Evolutionary conservation across 1,284 basidiomycete genomes (phyloP).

Genomic region (Ceratobasidium sp.): DNA sequence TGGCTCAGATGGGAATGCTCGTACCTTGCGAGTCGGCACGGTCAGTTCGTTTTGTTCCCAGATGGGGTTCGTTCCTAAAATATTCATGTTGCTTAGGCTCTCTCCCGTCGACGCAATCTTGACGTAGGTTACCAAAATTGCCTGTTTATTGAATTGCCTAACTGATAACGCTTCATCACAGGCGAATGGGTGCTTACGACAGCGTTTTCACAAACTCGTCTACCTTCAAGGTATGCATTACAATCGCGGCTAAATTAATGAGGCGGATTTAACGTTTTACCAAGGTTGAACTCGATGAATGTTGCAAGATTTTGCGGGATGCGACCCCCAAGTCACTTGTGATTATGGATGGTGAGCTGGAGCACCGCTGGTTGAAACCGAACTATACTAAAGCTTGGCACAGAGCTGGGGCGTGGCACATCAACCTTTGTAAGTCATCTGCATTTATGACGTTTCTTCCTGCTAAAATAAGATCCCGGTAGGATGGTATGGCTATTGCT

Average conservation of each 20-base stretch:
- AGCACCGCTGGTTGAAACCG: slow-evolving; percentile 16
- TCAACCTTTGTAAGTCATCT: slow-evolving; percentile 75
- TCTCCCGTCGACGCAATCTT: slow-evolving; percentile 94
- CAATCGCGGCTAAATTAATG: neutral
- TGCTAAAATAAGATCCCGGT: slow-evolving; percentile 49
- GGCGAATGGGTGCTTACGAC: slow-evolving; percentile 97
- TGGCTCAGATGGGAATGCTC: slow-evolving; percentile 98
- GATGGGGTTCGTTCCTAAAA: neutral
- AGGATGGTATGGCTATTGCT: slow-evolving; percentile 97
- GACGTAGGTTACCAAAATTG: slow-evolving; percentile 59
- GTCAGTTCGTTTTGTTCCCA: slow-evolving; percentile 58
- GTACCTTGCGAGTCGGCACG: slow-evolving; percentile 88
- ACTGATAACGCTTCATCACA: neutral
- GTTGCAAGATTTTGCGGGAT: slow-evolving; percentile 90
- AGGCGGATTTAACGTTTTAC: slow-evolving; percentile 6
- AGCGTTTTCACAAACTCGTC: slow-evolving; percentile 96
- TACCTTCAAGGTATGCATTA: slow-evolving; percentile 84
- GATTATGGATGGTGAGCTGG: slow-evolving; percentile 85
- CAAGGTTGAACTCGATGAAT: slow-evolving; percentile 53
- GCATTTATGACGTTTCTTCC: neutral
- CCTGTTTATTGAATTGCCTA: no score
- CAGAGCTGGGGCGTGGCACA: slow-evolving; percentile 90
- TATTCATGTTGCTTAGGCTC: slow-evolving; percentile 61
- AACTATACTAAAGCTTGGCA: slow-evolving; percentile 38
- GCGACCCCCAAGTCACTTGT: slow-evolving; percentile 92